Evolutionary conservation across 2,329 filamentous ascomycete genomes (phyloP), one percentile per base, ranked within the genome.

Genomic region (Emergomyces africanus): DNA sequence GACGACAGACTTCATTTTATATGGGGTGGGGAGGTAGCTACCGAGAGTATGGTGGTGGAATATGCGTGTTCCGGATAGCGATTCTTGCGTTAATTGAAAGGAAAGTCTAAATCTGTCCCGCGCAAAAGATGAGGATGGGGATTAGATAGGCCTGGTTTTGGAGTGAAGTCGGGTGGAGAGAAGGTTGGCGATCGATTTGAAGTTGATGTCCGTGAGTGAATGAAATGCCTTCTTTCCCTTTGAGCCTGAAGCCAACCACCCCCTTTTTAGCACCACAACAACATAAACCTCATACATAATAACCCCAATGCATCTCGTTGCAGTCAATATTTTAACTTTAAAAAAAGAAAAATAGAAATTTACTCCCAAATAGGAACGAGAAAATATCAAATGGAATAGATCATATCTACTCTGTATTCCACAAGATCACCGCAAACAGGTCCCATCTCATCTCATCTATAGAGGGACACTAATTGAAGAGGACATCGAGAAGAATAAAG

Each of bases 1-100:
- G 2, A 60, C n/a, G 42, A 61, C 42, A 4, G 53, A 12, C 53
- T 61, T 59, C 60, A 62, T 59, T 50, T 39, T 60, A n/a, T 23
- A 12, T 10, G 6, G 6, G 42, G n/a, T 3, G 10, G 8, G 54
- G 25, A 53, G 23, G 10, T 18, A 30, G 18, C 30, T 46, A 54
- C 28, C 15, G 53, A n/a, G 35, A 28, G 53, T 20, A 42, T 5
- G 30, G 28, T 23, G 20, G 50, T 51, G 48, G 4, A 28, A 1
- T 54, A 20, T 23, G 2, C 14, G 23, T 51, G 35, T 35, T 33
- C 28, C n/a, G 6, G n/a, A 51, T 3, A 28, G 10, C 5, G 30
- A n/a, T 35, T 18, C 18, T 49, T 37, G 41, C n/a, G 15, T 42
- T 33, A 23, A 2, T 12, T 14, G 14, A 14, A 56, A 30, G 3